phyloP scores from a whole-genome alignment of 1,284 basidiomycete genomes.

The Boletus sp. region DNA sequence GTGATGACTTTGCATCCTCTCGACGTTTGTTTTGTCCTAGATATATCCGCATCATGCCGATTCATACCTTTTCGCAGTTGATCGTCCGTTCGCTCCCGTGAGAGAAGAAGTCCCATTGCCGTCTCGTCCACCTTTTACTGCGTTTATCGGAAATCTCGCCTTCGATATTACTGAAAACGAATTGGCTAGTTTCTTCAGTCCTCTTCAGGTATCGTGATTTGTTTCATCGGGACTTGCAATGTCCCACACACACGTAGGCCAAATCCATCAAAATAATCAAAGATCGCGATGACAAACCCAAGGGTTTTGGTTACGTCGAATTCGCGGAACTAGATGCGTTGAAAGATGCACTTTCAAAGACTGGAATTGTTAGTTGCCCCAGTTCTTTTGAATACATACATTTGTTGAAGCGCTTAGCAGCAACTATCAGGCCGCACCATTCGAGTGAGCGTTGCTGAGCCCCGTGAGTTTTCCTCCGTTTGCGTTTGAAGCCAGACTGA shows the following conservation, averaged over 20 bases:
- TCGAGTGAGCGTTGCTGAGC: slow-evolving; percentile 92
- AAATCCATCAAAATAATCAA: slow-evolving; percentile 90
- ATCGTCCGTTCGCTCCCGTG: slow-evolving; percentile 53
- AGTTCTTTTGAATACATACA: slow-evolving; percentile 1
- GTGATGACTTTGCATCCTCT: slow-evolving; percentile 61
- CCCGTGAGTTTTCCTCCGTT: slow-evolving; percentile 57
- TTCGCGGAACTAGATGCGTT: slow-evolving; percentile 81
- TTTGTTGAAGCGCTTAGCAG: slow-evolving; percentile 36
- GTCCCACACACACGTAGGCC: slow-evolving; percentile 42
- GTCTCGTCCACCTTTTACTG: slow-evolving; percentile 92
- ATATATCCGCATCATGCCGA: slow-evolving; percentile 8
- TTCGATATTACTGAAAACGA: slow-evolving; percentile 90
- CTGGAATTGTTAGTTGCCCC: slow-evolving; percentile 44
- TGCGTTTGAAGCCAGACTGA: slow-evolving; percentile 7
- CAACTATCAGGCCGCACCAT: slow-evolving; percentile 76
- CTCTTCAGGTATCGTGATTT: slow-evolving; percentile 50
- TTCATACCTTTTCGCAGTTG: slow-evolving; percentile 42
- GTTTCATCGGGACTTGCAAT: background rate
- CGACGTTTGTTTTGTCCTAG: slow-evolving; percentile 45
- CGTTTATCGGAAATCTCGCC: slow-evolving; percentile 92
- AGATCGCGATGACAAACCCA: slow-evolving; percentile 88
- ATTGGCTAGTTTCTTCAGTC: slow-evolving; percentile 76
- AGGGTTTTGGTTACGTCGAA: slow-evolving; percentile 98
- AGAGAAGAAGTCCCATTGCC: slow-evolving; percentile 94
- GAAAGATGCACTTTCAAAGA: slow-evolving; percentile 73